Evolutionary conservation across 495 filamentous ascomycete species (phyloP).

Genomic region (Amphirosellinia nigrospora): DNA sequence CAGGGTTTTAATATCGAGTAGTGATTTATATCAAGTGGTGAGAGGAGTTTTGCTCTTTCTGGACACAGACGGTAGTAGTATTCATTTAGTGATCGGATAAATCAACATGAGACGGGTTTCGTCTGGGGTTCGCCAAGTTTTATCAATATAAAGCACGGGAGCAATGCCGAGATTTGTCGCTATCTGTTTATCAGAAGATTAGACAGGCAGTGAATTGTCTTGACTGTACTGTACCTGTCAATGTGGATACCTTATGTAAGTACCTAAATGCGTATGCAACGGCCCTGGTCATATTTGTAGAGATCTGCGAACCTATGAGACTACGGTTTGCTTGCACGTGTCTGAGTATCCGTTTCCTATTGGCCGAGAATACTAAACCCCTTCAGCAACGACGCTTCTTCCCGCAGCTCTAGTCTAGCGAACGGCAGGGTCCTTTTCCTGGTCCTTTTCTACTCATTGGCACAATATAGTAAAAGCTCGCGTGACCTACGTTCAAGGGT

Average conservation of each 20-base stretch:
- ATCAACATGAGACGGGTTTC: not conserved
- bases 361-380: not conserved
- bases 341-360: not conserved
- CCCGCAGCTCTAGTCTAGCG: not conserved
- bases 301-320: not conserved
- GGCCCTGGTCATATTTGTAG: too few relatives aligned
- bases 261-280: too few relatives aligned
- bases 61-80: not conserved
- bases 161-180: not conserved
- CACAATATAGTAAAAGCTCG: constrained; percentile 3
- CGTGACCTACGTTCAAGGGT: not conserved
- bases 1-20: not conserved
- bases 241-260: not conserved
- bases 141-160: not conserved
- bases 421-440: not conserved
- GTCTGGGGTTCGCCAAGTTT: not conserved
- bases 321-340: not conserved
- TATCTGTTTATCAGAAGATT: not conserved
- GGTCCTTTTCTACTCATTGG: not conserved
- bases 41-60: not conserved
- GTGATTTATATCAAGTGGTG: not conserved
- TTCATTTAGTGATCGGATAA: not conserved
- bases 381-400: not conserved
- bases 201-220: not conserved
- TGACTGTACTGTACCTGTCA: not conserved